Conservation (phyloP, 202 grass and related monocot species). For the Elaeis oleifera region DNA sequence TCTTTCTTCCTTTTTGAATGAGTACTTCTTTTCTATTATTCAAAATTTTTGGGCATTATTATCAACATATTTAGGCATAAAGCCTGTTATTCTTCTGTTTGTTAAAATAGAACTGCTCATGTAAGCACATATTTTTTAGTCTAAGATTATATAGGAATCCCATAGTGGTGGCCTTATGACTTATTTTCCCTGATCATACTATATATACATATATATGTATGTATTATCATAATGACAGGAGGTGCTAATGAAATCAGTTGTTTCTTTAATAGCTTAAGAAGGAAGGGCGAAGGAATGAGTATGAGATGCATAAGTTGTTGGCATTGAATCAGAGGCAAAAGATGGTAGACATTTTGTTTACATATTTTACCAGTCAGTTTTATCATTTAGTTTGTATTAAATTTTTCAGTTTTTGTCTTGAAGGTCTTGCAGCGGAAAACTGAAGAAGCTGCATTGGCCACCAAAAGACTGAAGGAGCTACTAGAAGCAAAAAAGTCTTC, state of each 20-base stretch:
- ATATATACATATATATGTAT: no score
- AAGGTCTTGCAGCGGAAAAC: constrained; percentile 91
- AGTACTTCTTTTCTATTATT: no score
- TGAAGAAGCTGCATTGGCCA: constrained; percentile 77
- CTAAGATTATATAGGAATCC: no score
- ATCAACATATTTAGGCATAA: no score
- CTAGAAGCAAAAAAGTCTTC: constrained; percentile 74
- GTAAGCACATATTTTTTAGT: no score
- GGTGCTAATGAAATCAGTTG: constrained; percentile 20
- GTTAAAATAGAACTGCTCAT: no score
- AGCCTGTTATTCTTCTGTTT: no score
- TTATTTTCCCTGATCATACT: no score
- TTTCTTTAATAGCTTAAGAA: constrained; percentile 70
- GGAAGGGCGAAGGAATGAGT: constrained; percentile 80
- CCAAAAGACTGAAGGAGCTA: constrained; percentile 80
- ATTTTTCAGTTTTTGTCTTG: constrained; percentile 10
- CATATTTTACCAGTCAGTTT: background rate
- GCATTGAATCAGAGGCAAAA: constrained; percentile 94
- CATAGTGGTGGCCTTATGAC: no score
- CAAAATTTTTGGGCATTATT: no score
- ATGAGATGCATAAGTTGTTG: constrained; percentile 94
- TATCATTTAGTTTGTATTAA: background rate
- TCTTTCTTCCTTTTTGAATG: no score
- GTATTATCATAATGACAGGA: background rate
- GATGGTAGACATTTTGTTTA: constrained; percentile 40